Conservation (phyloP, 2,329 filamentous ascomycete genomes). For the Aspergillus uvarum region DNA sequence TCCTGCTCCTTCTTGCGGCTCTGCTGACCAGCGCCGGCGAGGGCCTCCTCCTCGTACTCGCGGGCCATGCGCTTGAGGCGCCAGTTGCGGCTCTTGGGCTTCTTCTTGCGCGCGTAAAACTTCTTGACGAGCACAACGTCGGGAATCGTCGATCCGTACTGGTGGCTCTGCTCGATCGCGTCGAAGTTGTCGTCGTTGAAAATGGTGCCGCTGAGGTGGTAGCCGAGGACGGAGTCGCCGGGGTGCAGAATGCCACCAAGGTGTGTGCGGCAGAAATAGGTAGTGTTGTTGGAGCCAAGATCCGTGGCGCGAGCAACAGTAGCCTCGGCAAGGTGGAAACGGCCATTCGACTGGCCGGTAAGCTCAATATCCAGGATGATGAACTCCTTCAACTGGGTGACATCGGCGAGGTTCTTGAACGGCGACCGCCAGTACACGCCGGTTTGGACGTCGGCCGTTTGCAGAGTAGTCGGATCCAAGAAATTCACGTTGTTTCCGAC, state of each 20-base stretch:
- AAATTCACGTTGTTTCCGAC: slow-evolving; percentile 89
- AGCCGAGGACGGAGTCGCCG: slow-evolving; percentile 93
- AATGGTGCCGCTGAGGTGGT: slow-evolving; percentile 82
- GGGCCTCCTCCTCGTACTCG: slow-evolving; percentile 36
- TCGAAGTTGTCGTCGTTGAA: slow-evolving; percentile 90
- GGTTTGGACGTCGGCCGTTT: slow-evolving; percentile 81
- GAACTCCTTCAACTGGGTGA: slow-evolving; percentile 84
- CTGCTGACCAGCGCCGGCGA: slow-evolving; percentile 44
- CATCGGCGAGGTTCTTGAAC: slow-evolving; percentile 79
- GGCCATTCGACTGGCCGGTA: slow-evolving; percentile 71
- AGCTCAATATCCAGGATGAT: slow-evolving; percentile 93
- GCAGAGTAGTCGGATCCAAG: slow-evolving; percentile 84
- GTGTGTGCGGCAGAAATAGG: slow-evolving; percentile 85
- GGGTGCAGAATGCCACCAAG: slow-evolving; percentile 80
- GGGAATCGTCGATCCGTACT: slow-evolving; percentile 75
- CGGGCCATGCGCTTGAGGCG: slow-evolving; percentile 88
- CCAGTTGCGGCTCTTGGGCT: slow-evolving; percentile 83
- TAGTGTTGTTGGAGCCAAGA: slow-evolving; percentile 75
- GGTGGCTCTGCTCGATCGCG: slow-evolving; percentile 72
- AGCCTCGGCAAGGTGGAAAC: slow-evolving; percentile 80
- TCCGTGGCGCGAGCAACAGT: slow-evolving; percentile 86
- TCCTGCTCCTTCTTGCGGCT: slow-evolving; percentile 59
- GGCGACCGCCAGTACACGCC: slow-evolving; percentile 88
- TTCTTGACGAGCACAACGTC: slow-evolving; percentile 98
- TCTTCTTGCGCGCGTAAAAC: slow-evolving; percentile 82